phyloP scores from a whole-genome alignment of 768 basidiomycete species.

The Lactarius akahatsu region DNA sequence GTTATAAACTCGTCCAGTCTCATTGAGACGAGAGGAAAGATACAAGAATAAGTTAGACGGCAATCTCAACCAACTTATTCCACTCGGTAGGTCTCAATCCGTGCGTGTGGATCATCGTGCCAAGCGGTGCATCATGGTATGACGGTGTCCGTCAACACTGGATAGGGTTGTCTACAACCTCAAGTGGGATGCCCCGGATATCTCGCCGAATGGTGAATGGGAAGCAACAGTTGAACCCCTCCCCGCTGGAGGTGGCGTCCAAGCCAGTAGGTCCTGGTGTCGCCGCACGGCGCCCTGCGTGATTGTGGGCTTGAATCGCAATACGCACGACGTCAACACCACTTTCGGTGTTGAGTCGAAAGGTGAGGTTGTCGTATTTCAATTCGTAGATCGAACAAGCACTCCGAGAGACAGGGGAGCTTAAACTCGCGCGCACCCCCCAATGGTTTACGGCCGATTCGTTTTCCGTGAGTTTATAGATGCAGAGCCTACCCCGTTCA shows the following conservation, averaged over 20 bases:
- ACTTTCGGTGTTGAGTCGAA: slow-evolving; percentile 86
- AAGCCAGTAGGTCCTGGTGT: slow-evolving; percentile 31
- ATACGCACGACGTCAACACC: slow-evolving; percentile 85
- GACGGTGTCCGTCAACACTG: slow-evolving; percentile 38
- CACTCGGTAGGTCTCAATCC: neutral
- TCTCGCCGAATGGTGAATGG: slow-evolving; percentile 85
- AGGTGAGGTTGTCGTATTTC: slow-evolving; percentile 95
- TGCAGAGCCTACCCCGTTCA: slow-evolving; percentile 79
- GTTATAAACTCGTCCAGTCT: neutral
- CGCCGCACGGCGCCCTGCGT: slow-evolving; percentile 42
- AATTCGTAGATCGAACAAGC: slow-evolving; percentile 34
- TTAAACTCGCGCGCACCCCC: slow-evolving; percentile 59
- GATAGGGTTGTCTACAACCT: slow-evolving; percentile 90
- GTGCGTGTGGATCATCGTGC: too few relatives aligned
- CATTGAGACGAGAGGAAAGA: neutral
- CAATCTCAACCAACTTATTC: neutral
- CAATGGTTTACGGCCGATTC: slow-evolving; percentile 96
- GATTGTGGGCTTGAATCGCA: slow-evolving; percentile 72
- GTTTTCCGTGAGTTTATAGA: slow-evolving; percentile 98
- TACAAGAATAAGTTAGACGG: slow-evolving; percentile 6
- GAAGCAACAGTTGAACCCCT: slow-evolving; percentile 81
- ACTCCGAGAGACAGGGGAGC: neutral
- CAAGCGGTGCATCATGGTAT: too few relatives aligned
- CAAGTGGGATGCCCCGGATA: slow-evolving; percentile 82
- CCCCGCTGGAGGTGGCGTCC: slow-evolving; percentile 34